These are phyloP conservation scores for Trichomonas gallinae DNA, from an alignment of 208 protist species.

Conservation along the genomic window DNA sequence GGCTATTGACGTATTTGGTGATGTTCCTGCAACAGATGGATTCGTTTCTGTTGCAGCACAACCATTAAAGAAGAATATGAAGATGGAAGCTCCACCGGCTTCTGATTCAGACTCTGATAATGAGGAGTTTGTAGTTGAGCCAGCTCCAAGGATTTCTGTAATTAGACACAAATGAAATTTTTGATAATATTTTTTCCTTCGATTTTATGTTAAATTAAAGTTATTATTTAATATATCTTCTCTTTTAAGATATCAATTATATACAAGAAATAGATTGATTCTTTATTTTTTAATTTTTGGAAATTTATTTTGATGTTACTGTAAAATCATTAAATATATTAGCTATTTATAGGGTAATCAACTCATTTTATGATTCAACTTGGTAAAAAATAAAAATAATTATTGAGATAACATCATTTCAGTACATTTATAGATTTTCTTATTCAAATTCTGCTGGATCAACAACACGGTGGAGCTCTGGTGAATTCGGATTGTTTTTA, in stretches of 20 bases:
- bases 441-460: background rate
- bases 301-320: too few species aligned
- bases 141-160: background rate
- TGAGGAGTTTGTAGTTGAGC: background rate
- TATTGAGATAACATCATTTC: too few species aligned
- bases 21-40: background rate
- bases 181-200: background rate
- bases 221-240: too few species aligned
- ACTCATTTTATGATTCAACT: too few species aligned
- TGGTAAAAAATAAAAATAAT: too few species aligned
- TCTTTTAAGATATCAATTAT: too few species aligned
- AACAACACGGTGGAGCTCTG: background rate
- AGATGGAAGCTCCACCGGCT: background rate
- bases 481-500: conserved; percentile 13
- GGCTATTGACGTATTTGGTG: background rate
- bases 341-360: too few species aligned
- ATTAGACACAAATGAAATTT: background rate
- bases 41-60: background rate
- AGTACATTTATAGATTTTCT: background rate
- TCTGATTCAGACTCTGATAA: background rate
- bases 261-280: too few species aligned
- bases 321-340: too few species aligned
- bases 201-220: background rate
- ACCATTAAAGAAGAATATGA: background rate
- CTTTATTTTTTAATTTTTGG: too few species aligned